Percentiles rank a stretch among this genome's conserved stretches.
Evolutionary conservation across 1,139 yeast species (phyloP).

Genomic region (Candida tetrigidarum): DNA sequence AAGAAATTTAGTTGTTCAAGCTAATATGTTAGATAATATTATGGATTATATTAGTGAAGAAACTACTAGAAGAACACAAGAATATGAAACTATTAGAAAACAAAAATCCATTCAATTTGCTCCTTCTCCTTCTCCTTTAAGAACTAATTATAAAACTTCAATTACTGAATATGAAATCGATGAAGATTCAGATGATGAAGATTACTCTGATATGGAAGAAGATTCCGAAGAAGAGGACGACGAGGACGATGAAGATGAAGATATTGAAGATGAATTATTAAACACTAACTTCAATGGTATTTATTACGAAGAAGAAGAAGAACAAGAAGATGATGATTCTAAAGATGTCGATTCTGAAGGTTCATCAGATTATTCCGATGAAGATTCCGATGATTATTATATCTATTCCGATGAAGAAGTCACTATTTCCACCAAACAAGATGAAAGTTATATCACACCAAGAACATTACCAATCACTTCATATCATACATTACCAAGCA

Average conservation of each 20-base stretch:
- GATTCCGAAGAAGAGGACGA: conserved; percentile 16
- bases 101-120: conserved; percentile 5
- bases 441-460: conserved; percentile 9
- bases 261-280: conserved; percentile 1
- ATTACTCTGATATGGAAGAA: conserved; percentile 22
- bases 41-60: conserved; percentile 56
- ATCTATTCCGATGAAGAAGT: conserved; percentile 31
- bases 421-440: conserved; percentile 16
- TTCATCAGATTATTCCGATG: conserved; percentile 21
- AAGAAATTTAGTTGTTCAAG: conserved; percentile 70
- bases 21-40: conserved; percentile 71
- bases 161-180: conserved; percentile 43
- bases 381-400: conserved; percentile 34
- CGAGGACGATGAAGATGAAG: conserved; percentile 19
- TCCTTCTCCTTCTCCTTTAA: conserved; percentile 9
- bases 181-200: conserved; percentile 30
- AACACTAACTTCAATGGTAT: conserved; percentile 5
- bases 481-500: conserved; percentile 28
- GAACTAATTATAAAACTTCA: conserved; percentile 22
- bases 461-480: conserved; percentile 14
- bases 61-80: conserved; percentile 28
- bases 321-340: conserved; percentile 22
- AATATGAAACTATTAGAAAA: conserved; percentile 7
- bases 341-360: conserved; percentile 12
- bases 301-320: conserved; percentile 11